A percentile compares a stretch with the other conserved stretches of the same genome.
phyloP scores from a whole-genome alignment of 208 protist genomes.

The Leishmania amazonensis region DNA sequence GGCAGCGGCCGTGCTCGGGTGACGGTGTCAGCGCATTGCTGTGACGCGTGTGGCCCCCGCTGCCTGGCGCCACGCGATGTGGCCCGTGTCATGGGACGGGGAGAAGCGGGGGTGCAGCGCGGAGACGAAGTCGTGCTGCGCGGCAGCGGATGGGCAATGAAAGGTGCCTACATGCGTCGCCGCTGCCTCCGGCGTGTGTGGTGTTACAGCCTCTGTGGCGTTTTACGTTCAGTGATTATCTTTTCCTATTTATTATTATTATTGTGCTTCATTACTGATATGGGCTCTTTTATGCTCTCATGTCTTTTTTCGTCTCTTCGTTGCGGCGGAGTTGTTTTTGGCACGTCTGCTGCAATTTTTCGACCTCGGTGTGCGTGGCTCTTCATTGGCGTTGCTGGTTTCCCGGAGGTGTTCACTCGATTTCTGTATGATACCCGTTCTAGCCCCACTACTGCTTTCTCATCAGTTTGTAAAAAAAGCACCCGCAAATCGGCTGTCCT shows the following conservation, averaged over 20 bases:
- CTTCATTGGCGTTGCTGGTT: background rate
- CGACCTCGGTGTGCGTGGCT: background rate
- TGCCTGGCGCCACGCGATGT: background rate
- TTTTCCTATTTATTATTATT: background rate
- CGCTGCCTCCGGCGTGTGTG: too few species aligned
- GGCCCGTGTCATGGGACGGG: background rate
- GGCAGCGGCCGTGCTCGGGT: background rate
- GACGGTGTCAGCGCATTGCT: background rate
- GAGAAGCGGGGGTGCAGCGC: too few species aligned
- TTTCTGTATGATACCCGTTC: accelerated
- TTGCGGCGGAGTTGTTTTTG: background rate
- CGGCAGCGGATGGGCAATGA: background rate
- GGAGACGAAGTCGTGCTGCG: background rate
- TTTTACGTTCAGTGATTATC: background rate
- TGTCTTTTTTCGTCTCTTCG: too few species aligned
- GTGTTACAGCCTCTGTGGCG: background rate
- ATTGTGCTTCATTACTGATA: too few species aligned
- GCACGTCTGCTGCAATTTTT: background rate
- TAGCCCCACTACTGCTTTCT: too few species aligned
- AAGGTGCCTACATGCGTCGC: background rate
- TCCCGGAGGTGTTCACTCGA: too few species aligned
- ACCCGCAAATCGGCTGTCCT: background rate
- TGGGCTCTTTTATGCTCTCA: background rate
- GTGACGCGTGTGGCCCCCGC: background rate
- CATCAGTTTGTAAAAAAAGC: too few species aligned